Evolutionary conservation across 2,329 filamentous ascomycete species (phyloP).

Genomic region (Huntiella moniliformis): DNA sequence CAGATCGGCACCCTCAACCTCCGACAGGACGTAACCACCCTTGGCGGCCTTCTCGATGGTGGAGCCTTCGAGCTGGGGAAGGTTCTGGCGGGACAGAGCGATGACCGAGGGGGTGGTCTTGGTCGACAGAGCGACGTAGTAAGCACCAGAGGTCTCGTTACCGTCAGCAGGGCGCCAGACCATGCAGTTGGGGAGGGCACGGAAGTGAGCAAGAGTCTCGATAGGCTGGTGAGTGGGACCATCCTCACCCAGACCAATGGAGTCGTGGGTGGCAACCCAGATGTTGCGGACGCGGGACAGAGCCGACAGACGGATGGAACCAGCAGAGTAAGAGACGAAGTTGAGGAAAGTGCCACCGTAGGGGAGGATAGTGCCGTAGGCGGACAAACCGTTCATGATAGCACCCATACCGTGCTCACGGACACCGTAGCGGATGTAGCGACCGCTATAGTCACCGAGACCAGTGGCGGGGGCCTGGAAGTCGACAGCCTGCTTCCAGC

Average conservation of each 20-base stretch:
- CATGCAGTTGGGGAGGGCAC: conserved; percentile 96
- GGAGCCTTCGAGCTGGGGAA: conserved; percentile 90
- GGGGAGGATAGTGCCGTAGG: conserved; percentile 88
- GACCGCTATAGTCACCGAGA: conserved; percentile 76
- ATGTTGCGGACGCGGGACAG: conserved; percentile 81
- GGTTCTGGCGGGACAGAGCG: conserved; percentile 91
- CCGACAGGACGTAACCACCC: conserved; percentile 83
- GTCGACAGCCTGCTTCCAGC: conserved; percentile 92
- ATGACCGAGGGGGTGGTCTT: conserved; percentile 83
- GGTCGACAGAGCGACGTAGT: conserved; percentile 84
- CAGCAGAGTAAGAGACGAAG: conserved; percentile 96
- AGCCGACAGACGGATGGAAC: conserved; percentile 82
- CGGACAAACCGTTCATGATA: conserved; percentile 86
- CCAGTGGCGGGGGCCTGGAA: conserved; percentile 81
- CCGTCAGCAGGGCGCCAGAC: conserved; percentile 97
- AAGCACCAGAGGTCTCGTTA: conserved; percentile 94
- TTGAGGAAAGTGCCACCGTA: conserved; percentile 96
- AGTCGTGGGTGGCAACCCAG: conserved; percentile 97
- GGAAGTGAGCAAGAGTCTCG: conserved; percentile 95
- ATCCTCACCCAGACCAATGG: conserved; percentile 96
- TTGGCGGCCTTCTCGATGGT: conserved; percentile 77
- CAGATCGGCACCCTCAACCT: conserved; percentile 66
- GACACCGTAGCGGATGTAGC: conserved; percentile 85
- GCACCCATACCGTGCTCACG: conserved; percentile 85
- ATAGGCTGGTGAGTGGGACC: conserved; percentile 98